phyloP scores from a whole-genome alignment of 2,329 filamentous ascomycete genomes.

The Fusarium coicis region DNA sequence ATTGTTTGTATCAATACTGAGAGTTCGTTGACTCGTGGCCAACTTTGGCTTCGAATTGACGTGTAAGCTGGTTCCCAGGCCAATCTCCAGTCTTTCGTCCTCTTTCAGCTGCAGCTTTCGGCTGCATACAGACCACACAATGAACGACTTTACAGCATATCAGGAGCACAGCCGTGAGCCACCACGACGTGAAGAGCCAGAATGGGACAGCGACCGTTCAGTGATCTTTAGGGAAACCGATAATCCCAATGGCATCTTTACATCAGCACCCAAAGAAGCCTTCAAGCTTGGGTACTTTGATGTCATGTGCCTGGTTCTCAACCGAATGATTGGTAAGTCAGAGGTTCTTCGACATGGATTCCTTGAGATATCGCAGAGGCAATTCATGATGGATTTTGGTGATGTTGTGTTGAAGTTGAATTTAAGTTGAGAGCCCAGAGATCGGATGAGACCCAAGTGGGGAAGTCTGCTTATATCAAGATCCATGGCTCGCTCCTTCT shows the following conservation, averaged over 20 bases:
- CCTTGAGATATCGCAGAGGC: neutral
- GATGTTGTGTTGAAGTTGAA: constrained; percentile 35
- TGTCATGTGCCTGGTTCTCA: constrained; percentile 50
- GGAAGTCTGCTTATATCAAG: constrained; percentile 21
- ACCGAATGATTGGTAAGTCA: constrained; percentile 52
- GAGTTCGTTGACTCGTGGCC: constrained; percentile 7
- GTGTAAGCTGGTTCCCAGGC: neutral
- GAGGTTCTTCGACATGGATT: neutral
- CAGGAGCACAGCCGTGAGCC: constrained; percentile 7
- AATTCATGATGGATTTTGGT: neutral
- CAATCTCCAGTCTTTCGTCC: neutral
- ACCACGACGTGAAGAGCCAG: constrained; percentile 4
- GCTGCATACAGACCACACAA: constrained; percentile 15
- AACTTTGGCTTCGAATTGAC: constrained; percentile 1
- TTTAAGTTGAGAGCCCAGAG: constrained; percentile 27
- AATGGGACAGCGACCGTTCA: constrained; percentile 34
- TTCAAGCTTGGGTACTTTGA: constrained; percentile 52
- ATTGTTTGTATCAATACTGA: neutral
- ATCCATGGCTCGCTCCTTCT: constrained; percentile 22
- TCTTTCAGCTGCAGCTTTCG: neutral
- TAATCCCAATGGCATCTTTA: constrained; percentile 47
- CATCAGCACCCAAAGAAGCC: constrained; percentile 48
- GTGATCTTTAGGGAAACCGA: constrained; percentile 25
- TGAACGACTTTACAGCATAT: constrained; percentile 46
- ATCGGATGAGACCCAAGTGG: constrained; percentile 35